A percentile compares a stretch with the other conserved stretches of the same genome.
phyloP scores from a whole-genome alignment of 257 asterid genomes.

The Solanum ahanhuiri region DNA sequence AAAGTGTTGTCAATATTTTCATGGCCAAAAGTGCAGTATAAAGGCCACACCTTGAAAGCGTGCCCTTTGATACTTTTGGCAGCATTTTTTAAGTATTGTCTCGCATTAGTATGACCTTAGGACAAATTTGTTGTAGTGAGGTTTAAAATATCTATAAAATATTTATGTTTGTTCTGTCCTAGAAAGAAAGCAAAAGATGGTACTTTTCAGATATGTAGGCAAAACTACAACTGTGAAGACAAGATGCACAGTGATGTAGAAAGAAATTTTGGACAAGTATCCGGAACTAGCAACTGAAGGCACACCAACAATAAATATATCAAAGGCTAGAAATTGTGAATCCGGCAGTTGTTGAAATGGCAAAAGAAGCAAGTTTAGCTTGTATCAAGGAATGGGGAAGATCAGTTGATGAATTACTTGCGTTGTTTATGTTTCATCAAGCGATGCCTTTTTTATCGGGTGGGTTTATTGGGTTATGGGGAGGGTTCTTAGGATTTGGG shows the following conservation, averaged over 20 bases:
- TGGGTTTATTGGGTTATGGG: too few species aligned
- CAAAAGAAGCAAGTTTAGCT: constrained; percentile 60
- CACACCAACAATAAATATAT: constrained; percentile 49
- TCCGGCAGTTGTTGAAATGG: constrained; percentile 70
- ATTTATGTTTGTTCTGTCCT: too few species aligned
- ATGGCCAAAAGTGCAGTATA: too few species aligned
- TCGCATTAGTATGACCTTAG: too few species aligned
- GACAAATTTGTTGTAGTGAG: too few species aligned
- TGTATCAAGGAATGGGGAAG: constrained; percentile 69
- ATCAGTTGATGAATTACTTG: constrained; percentile 56
- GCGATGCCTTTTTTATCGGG: constrained; percentile 20
- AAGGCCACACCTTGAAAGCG: too few species aligned
- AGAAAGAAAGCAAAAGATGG: too few species aligned
- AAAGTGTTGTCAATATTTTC: too few species aligned
- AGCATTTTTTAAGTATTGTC: too few species aligned
- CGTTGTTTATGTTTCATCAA: constrained; percentile 76
- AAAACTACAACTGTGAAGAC: constrained; percentile 90
- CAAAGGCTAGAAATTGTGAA: constrained; percentile 77
- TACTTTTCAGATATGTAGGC: constrained; percentile 23
- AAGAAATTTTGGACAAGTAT: constrained; percentile 52
- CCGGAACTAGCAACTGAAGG: constrained; percentile 85
- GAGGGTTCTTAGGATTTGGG: too few species aligned
- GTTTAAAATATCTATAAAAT: too few species aligned
- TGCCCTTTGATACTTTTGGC: too few species aligned
- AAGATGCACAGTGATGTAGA: constrained; percentile 74